A percentile compares a stretch with the other conserved stretches of the same genome.
These are phyloP conservation scores for Entomortierella beljakovae DNA, from an alignment of 192 early-diverging fungal species.

Conservation along the genomic window DNA sequence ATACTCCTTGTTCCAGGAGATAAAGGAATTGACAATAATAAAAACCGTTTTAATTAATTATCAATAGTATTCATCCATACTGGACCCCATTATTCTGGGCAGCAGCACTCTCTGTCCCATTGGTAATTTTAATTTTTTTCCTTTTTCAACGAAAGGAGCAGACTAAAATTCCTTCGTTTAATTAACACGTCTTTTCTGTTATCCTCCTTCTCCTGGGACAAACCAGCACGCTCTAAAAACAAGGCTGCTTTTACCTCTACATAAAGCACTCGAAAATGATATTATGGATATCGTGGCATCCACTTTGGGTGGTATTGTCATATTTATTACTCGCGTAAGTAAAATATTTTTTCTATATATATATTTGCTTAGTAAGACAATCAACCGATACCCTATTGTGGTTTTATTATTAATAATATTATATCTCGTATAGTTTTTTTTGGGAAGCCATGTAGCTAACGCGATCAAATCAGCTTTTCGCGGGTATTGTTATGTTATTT, in stretches of 20 bases:
- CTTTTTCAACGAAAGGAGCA: no score
- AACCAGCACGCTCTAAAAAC: slow-evolving; percentile 40
- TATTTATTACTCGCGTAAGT: slow-evolving; percentile 26
- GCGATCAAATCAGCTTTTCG: slow-evolving; percentile 19
- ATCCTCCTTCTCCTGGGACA: background rate
- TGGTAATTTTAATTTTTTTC: slow-evolving; percentile 25
- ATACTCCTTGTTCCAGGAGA: background rate
- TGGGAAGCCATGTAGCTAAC: slow-evolving; percentile 29
- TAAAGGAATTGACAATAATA: background rate
- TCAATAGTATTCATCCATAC: slow-evolving; percentile 31
- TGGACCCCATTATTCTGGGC: slow-evolving; percentile 53
- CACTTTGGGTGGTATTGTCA: slow-evolving; percentile 14
- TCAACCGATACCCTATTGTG: no score
- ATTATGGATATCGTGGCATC: slow-evolving; percentile 26
- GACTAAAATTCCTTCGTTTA: no score
- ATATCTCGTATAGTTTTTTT: slow-evolving; percentile 28
- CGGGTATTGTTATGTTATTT: slow-evolving; percentile 33
- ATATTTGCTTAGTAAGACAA: no score
- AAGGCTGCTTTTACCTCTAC: slow-evolving; percentile 9
- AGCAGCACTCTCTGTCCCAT: slow-evolving; percentile 38
- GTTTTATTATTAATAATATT: background rate
- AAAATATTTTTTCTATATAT: background rate
- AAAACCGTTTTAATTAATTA: background rate
- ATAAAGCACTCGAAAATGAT: slow-evolving; percentile 35
- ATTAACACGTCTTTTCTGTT: background rate